Conservation (phyloP, 352 stramenopile genomes). For the Phytophthora aleatoria region DNA sequence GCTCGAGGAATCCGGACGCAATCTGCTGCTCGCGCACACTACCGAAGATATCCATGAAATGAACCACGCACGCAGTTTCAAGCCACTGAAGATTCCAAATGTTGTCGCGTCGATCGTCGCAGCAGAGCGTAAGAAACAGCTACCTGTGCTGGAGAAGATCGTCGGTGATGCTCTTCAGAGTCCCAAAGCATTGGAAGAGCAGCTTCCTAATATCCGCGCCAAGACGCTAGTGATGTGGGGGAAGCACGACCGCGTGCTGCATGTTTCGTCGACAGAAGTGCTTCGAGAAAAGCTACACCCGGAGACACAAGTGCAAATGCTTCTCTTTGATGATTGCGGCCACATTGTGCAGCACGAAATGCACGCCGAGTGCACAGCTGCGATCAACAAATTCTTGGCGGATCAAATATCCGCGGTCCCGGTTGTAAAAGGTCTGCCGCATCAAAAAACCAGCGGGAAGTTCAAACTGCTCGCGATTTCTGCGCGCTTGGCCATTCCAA, state of each 20-base stretch:
- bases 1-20: constrained; percentile 63
- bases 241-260: constrained; percentile 68
- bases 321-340: constrained; percentile 65
- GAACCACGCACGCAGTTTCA: constrained; percentile 45
- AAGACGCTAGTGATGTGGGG: constrained; percentile 73
- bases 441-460: constrained; percentile 15
- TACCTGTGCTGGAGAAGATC: constrained; percentile 67
- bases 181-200: constrained; percentile 57
- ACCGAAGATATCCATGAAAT: constrained; percentile 64
- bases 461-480: constrained; percentile 7
- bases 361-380: constrained; percentile 48
- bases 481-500: constrained; percentile 7
- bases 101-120: constrained; percentile 42
- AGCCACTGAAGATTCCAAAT: constrained; percentile 35
- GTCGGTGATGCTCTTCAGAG: constrained; percentile 54
- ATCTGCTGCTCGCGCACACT: constrained; percentile 65
- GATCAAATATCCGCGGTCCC: neutral
- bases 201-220: constrained; percentile 55
- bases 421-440: neutral
- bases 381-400: constrained; percentile 59
- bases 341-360: constrained; percentile 77
- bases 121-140: constrained; percentile 51
- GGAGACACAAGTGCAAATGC: constrained; percentile 28
- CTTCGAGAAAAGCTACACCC: constrained; percentile 51
- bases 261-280: constrained; percentile 64